Conservation (phyloP, 2,329 filamentous ascomycete genomes). For the Diaporthe citriasiana region DNA sequence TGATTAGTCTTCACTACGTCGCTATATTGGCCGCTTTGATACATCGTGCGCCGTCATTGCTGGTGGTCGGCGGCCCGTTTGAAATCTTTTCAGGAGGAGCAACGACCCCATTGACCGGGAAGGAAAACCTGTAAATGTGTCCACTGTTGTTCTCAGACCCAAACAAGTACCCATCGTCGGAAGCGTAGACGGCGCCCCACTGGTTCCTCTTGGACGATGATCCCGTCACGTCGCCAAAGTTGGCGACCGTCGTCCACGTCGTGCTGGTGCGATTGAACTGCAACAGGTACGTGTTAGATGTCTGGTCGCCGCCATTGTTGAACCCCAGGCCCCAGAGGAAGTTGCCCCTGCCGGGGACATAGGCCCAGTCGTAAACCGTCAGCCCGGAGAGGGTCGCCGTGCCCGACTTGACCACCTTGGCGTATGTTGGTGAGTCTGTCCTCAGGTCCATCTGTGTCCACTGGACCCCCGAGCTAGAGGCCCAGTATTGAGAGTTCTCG, state of each 20-base stretch:
- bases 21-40: not conserved
- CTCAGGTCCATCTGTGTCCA: not conserved
- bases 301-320: not conserved
- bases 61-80: not conserved
- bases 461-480: not conserved
- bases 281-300: not conserved
- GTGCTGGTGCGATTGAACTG: not conserved
- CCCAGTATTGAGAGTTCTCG: not conserved
- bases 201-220: not conserved
- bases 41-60: not conserved
- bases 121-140: not conserved
- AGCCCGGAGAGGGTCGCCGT: not conserved
- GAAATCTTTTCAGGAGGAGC: not conserved
- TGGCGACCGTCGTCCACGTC: not conserved
- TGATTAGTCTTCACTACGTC: no score
- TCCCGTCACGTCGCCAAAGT: not conserved
- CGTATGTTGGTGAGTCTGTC: not conserved
- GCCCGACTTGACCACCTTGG: not conserved
- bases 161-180: not conserved
- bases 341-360: not conserved
- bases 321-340: not conserved
- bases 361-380: not conserved
- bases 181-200: not conserved
- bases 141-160: slow-evolving; percentile 1
- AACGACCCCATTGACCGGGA: not conserved